A percentile compares a stretch with the other conserved stretches of the same genome.
Evolutionary conservation across 345 rosid genomes (phyloP).

Genomic region (Limnanthes douglasii): DNA sequence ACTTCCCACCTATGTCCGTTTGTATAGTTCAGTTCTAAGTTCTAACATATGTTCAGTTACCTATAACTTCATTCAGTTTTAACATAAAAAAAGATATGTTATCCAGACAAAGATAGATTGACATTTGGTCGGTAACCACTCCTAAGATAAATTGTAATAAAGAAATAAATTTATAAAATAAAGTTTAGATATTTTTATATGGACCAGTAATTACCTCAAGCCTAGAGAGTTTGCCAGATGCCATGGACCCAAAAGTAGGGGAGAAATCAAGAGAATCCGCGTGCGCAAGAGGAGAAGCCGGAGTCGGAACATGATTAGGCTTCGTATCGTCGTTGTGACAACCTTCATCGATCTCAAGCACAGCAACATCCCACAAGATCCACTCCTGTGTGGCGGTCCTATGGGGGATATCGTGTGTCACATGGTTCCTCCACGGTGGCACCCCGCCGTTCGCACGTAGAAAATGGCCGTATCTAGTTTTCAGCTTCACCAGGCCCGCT

Average conservation of each 20-base stretch:
- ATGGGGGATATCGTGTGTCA: slow-evolving; percentile 62
- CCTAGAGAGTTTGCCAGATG: slow-evolving; percentile 36
- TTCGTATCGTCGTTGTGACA: too few species aligned
- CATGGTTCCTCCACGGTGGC: slow-evolving; percentile 73
- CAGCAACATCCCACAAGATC: slow-evolving; percentile 56
- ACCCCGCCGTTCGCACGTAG: slow-evolving; percentile 58
- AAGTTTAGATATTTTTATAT: not conserved
- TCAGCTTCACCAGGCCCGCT: slow-evolving; percentile 34
- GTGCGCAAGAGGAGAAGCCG: slow-evolving; percentile 13
- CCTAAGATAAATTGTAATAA: not conserved
- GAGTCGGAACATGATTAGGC: too few species aligned
- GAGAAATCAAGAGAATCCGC: slow-evolving; percentile 25
- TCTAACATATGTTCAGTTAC: too few species aligned
- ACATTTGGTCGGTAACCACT: too few species aligned
- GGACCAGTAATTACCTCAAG: slow-evolving; percentile 31
- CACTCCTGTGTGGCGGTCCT: slow-evolving; percentile 52
- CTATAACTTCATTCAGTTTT: too few species aligned
- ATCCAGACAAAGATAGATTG: too few species aligned
- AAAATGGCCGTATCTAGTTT: slow-evolving; percentile 41
- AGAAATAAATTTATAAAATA: not conserved
- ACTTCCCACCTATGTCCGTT: too few species aligned
- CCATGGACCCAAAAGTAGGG: slow-evolving; percentile 26
- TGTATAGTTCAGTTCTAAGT: too few species aligned
- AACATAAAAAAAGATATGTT: too few species aligned
- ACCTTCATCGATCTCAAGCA: slow-evolving; percentile 30